Conservation (phyloP, 2,329 filamentous ascomycete genomes). For the Xylariaceae sp. region DNA sequence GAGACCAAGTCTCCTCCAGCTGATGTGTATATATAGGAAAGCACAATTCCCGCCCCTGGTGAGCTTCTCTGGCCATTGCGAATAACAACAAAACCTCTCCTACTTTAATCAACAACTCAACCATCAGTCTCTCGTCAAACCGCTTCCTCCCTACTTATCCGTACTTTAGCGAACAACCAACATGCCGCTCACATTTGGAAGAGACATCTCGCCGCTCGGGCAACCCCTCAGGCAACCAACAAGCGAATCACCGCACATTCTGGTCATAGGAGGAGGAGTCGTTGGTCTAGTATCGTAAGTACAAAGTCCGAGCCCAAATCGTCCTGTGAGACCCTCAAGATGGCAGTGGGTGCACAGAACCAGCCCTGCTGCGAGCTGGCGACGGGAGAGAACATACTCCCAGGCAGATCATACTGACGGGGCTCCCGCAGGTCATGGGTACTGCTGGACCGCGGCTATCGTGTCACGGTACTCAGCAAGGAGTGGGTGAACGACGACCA, state of each 20-base stretch:
- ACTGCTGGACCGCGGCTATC: slow-evolving; percentile 42
- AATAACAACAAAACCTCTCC: neutral
- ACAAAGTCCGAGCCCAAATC: neutral
- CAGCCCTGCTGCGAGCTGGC: neutral
- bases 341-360: neutral
- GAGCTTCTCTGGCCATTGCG: neutral
- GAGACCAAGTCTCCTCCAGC: neutral
- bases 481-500: slow-evolving; percentile 39
- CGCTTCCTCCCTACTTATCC: neutral
- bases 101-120: neutral
- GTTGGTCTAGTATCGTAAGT: slow-evolving; percentile 33
- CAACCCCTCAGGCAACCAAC: slow-evolving; percentile 28
- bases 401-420: slow-evolving; percentile 8
- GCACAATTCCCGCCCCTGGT: neutral
- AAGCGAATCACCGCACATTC: slow-evolving; percentile 29
- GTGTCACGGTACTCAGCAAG: slow-evolving; percentile 42
- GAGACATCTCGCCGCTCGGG: slow-evolving; percentile 32
- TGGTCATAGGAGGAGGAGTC: slow-evolving; percentile 34
- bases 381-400: neutral
- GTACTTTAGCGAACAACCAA: neutral
- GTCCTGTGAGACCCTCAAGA: neutral
- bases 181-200: slow-evolving; percentile 34
- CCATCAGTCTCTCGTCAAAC: neutral
- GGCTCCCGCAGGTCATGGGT: slow-evolving; percentile 35
- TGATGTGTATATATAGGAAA: slow-evolving; percentile 4